Conservation (phyloP, 164 flowering plant species). For the Dillenia suffruticosa region DNA sequence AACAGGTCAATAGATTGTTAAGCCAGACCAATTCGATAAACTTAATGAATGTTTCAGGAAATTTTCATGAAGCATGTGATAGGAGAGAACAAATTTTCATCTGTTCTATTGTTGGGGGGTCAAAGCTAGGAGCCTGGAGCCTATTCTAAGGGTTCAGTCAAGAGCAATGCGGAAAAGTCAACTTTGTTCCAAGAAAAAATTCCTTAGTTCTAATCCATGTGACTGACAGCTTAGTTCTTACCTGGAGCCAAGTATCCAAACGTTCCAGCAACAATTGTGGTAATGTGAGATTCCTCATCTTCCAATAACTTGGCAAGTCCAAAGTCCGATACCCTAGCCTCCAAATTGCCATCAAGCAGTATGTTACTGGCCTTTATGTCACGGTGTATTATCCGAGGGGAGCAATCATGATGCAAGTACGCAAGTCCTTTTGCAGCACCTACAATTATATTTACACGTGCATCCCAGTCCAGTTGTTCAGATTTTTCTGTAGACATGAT, state of each 20-base stretch:
- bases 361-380: constrained; percentile 98
- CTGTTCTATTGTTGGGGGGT: too few relatives aligned
- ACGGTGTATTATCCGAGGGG: constrained; percentile 95
- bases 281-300: constrained; percentile 96
- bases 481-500: constrained; percentile 53
- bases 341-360: constrained; percentile 91
- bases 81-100: too few relatives aligned
- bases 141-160: too few relatives aligned
- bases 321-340: constrained; percentile 95
- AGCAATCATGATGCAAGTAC: constrained; percentile 94
- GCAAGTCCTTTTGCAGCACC: constrained; percentile 98
- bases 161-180: too few relatives aligned
- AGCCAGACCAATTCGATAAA: too few relatives aligned
- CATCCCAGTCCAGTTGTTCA: constrained; percentile 94
- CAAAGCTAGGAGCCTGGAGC: too few relatives aligned
- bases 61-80: too few relatives aligned
- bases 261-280: constrained; percentile 98
- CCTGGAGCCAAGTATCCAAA: constrained; percentile 99
- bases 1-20: too few relatives aligned
- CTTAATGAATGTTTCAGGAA: too few relatives aligned
- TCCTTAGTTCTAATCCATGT: background rate
- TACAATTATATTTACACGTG: constrained; percentile 78
- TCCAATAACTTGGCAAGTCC: constrained; percentile 93
- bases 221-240: constrained; percentile 17
- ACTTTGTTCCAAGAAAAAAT: background rate